Evolutionary conservation across 768 basidiomycete species (phyloP).

Genomic region (Tulasnella sp.): DNA sequence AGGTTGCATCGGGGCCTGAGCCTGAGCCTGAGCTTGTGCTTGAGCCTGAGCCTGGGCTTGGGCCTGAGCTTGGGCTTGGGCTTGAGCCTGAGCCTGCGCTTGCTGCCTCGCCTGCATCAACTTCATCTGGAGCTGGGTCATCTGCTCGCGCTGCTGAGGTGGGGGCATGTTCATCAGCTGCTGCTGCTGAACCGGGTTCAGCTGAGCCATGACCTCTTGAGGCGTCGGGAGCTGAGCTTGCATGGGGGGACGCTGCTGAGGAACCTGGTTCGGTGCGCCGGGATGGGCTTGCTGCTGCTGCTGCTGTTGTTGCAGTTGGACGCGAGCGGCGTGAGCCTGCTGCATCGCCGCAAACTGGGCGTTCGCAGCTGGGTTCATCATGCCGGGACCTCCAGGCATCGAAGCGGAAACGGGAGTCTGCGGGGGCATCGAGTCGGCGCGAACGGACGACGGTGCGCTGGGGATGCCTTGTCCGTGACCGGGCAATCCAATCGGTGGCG

Average conservation of each 20-base stretch:
- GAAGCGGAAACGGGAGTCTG: slow-evolving; percentile 12
- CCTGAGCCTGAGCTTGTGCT: not conserved
- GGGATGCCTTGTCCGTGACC: not conserved
- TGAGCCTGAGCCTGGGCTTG: not conserved
- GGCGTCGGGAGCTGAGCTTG: not conserved
- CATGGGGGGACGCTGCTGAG: not conserved
- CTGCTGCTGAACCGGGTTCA: slow-evolving; percentile 22
- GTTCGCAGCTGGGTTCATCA: not conserved
- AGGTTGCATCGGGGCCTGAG: not conserved
- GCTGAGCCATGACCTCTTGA: slow-evolving; percentile 28
- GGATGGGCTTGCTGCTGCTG: slow-evolving; percentile 33
- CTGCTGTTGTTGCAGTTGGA: slow-evolving; percentile 30
- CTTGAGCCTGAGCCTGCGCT: slow-evolving; percentile 11
- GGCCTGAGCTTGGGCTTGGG: slow-evolving; percentile 14
- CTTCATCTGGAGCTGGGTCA: slow-evolving; percentile 30
- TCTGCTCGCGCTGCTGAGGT: slow-evolving; percentile 26
- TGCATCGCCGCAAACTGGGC: slow-evolving; percentile 25
- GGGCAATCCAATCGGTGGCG: not conserved
- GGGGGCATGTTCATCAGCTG: slow-evolving; percentile 28
- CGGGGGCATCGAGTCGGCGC: slow-evolving; percentile 14
- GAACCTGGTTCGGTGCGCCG: slow-evolving; percentile 6
- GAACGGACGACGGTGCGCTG: not conserved
- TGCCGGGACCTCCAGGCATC: not conserved
- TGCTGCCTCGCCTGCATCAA: slow-evolving; percentile 21
- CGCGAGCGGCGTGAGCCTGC: slow-evolving; percentile 11